A percentile compares a stretch with the other conserved stretches of the same genome.
phyloP scores from a whole-genome alignment of 441 rosid species.

The Adansonia rubrostipa region DNA sequence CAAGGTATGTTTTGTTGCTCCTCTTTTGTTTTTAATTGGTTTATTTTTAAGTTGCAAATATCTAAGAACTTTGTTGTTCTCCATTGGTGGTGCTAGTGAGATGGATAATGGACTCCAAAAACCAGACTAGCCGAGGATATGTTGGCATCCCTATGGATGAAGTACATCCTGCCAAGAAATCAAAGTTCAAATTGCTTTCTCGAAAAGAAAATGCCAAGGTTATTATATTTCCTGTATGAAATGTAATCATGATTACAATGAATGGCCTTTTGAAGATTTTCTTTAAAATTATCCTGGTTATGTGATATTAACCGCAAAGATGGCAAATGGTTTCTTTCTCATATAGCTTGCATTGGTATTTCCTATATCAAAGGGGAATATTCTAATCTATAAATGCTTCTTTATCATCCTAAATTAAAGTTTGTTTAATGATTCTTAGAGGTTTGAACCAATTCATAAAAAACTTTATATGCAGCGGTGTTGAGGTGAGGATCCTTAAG shows the following conservation, averaged over 20 bases:
- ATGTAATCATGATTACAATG: too few species aligned
- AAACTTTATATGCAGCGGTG: not conserved
- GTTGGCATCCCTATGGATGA: constrained; percentile 74
- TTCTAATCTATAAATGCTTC: not conserved
- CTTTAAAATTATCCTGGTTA: too few species aligned
- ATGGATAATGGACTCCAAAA: constrained; percentile 57
- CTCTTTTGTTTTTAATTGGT: not conserved
- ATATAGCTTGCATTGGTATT: too few species aligned
- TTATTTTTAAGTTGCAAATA: constrained; percentile 16
- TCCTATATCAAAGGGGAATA: too few species aligned
- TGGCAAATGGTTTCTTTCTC: too few species aligned
- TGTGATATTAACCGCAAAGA: too few species aligned
- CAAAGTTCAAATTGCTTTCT: constrained; percentile 55
- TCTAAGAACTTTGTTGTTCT: constrained; percentile 31
- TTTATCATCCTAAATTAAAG: not conserved
- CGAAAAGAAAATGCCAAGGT: constrained; percentile 80
- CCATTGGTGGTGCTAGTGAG: constrained; percentile 34
- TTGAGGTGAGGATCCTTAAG: not conserved
- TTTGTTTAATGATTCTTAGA: not conserved
- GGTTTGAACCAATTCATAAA: not conserved
- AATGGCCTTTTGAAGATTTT: too few species aligned
- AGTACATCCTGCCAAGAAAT: constrained; percentile 77
- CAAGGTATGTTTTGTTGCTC: constrained; percentile 43
- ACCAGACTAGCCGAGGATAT: constrained; percentile 53
- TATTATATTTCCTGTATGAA: constrained; percentile 13